Conservation (phyloP, 2,329 filamentous ascomycete species). For the Didymosphaeria variabile region DNA sequence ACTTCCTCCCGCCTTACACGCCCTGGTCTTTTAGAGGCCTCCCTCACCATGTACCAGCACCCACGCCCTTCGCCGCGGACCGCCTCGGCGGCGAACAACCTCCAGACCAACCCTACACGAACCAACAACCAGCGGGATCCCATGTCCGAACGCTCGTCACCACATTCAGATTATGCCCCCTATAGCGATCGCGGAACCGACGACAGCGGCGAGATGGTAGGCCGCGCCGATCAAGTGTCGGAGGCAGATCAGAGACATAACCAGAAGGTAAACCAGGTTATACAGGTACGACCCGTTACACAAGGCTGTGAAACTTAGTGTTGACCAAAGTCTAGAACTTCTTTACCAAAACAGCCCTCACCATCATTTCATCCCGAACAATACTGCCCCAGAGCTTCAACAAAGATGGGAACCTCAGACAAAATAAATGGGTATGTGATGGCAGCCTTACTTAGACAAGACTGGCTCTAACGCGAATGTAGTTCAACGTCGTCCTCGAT, state of each 20-base stretch:
- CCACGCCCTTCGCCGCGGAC: conserved; percentile 77
- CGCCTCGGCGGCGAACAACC: conserved; percentile 76
- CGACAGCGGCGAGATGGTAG: conserved; percentile 57
- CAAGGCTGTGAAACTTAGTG: background rate
- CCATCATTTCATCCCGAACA: conserved; percentile 83
- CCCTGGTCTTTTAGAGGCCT: conserved; percentile 34
- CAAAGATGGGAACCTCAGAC: conserved; percentile 69
- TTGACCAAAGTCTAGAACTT: conserved; percentile 73
- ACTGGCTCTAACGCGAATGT: conserved; percentile 9
- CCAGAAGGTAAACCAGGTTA: conserved; percentile 86
- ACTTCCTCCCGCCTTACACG: conserved; percentile 16
- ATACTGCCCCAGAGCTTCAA: conserved; percentile 68
- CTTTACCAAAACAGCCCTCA: conserved; percentile 84
- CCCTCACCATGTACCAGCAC: conserved; percentile 83
- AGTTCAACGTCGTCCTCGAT: conserved; percentile 96
- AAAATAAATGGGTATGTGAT: conserved; percentile 84
- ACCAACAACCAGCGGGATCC: conserved; percentile 78
- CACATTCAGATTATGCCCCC: conserved; percentile 61
- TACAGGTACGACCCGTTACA: conserved; percentile 71
- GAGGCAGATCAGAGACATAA: conserved; percentile 44
- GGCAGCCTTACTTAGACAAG: background rate
- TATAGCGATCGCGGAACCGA: conserved; percentile 61
- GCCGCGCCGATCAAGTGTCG: conserved; percentile 39
- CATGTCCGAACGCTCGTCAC: conserved; percentile 61
- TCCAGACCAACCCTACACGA: conserved; percentile 75